Evolutionary conservation across 179 eudicot species (phyloP), one percentile per base, ranked within the genome.

Genomic region (Nepenthes alata): DNA sequence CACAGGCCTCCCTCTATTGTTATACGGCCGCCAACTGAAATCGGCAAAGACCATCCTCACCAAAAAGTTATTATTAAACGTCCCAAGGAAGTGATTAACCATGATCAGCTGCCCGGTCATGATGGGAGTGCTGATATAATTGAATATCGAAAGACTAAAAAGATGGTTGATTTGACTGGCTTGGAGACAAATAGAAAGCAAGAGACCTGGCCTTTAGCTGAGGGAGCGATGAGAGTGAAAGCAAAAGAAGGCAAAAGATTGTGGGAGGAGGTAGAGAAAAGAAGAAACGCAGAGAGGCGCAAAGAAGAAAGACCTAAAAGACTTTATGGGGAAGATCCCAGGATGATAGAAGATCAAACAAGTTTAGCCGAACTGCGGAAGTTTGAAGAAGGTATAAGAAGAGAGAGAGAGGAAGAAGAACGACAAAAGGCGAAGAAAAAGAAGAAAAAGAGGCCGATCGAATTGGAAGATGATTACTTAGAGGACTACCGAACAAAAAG

Each of bases 261-360:
- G 79, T 80, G 87, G 93, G 90, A 83, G 70, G 96, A 86, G 71
- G 87, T 83, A 70, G 83, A 84, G 80, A 81, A 70, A 53, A 73
- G 79, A 72, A 85, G 80, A 79, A 70, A 61, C 60, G 72, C 74
- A 13, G 88, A 80, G 65, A 80, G 82, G 45, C 75, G 67, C 14
- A 72, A 62, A 57, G 88, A 83, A 74, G 86, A 77, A 64, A 76
- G 75, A 53, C 62, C 72, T 48, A 25, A 25, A 25, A 81, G 87
- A 69, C 6, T 72, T 11, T 75, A 68, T 60, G 82, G 77, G 62
- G 77, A 74, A 56, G 84, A 88, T 53, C 67, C 58, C 59, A 80
- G 83, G 76, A 59, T 78, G 66, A 36, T 63, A 51, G 87, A 87
- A 74, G 91, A 88, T 72, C 85, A 81, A 41, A 81, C 83, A 37